A percentile compares a stretch with the other conserved stretches of the same genome.
Conservation (phyloP, 805 yeast species). For the Geotrichum ghanense region DNA sequence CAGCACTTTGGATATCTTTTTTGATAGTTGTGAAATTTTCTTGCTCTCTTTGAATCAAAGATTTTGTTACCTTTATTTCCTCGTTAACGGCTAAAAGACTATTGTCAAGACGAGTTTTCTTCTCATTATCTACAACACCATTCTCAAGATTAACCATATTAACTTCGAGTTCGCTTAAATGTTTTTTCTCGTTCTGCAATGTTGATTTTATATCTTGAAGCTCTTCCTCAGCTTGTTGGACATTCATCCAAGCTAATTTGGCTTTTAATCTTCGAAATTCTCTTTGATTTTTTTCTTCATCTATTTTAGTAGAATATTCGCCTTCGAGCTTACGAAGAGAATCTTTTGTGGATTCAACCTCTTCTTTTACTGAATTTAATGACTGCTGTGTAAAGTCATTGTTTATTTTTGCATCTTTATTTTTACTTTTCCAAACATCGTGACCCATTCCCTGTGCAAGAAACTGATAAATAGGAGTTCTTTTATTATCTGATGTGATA, state of each 20-base stretch:
- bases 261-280: not conserved
- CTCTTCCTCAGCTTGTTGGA: not conserved
- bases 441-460: conserved; percentile 75
- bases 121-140: not conserved
- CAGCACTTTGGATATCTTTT: not conserved
- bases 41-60: not conserved
- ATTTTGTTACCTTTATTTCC: not conserved
- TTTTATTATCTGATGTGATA: conserved; percentile 63
- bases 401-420: not conserved
- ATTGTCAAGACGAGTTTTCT: not conserved
- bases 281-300: conserved; percentile 4
- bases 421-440: conserved; percentile 36
- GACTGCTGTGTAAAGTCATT: conserved; percentile 18
- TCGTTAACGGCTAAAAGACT: not conserved
- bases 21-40: not conserved
- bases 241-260: not conserved
- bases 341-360: conserved; percentile 32
- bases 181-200: not conserved
- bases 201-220: not conserved
- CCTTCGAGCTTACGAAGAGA: conserved; percentile 29
- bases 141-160: not conserved
- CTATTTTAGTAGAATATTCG: conserved; percentile 26
- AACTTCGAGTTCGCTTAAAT: not conserved
- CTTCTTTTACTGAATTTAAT: conserved; percentile 30
- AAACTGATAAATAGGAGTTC: conserved; percentile 57